These are phyloP conservation scores for Oemleria cerasiformis DNA, from an alignment of 306 rosid species.

Conservation along the genomic window DNA sequence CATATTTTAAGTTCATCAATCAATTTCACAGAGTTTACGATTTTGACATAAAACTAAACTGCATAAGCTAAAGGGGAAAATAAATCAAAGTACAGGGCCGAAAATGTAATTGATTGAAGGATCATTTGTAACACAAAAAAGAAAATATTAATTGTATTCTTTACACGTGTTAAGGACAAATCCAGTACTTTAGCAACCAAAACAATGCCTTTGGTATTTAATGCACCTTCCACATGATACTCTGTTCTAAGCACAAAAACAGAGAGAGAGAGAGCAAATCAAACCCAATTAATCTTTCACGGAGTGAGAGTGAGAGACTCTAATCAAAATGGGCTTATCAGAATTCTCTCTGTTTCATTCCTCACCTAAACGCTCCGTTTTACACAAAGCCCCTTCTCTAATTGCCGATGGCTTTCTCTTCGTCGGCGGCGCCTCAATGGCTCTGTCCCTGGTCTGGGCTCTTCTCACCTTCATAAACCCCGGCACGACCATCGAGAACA, in stretches of 20 bases:
- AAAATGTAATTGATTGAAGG: too few relatives aligned
- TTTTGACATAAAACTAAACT: too few relatives aligned
- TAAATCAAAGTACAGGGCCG: too few relatives aligned
- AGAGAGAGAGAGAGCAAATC: not conserved
- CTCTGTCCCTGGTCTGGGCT: constrained; percentile 15
- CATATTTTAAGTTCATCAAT: too few relatives aligned
- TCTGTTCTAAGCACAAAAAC: not conserved
- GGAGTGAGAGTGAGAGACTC: too few relatives aligned
- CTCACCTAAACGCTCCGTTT: not conserved
- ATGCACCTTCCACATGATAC: not conserved
- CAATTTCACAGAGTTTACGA: too few relatives aligned
- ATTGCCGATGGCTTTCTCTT: constrained; percentile 20
- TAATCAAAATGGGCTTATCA: not conserved
- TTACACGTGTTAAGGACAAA: not conserved
- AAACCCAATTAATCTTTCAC: not conserved
- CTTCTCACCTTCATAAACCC: constrained; percentile 14
- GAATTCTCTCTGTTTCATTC: constrained; percentile 1
- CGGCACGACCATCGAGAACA: constrained; percentile 6
- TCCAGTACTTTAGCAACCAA: not conserved
- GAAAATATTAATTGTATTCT: not conserved
- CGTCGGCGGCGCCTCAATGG: constrained; percentile 17
- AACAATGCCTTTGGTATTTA: not conserved
- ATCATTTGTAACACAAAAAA: too few relatives aligned
- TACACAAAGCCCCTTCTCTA: constrained; percentile 17
- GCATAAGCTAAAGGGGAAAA: too few relatives aligned